These are phyloP conservation scores for Pestalotiopsis sp. DNA, from an alignment of 2,329 filamentous ascomycete genomes.

Conservation along the genomic window DNA sequence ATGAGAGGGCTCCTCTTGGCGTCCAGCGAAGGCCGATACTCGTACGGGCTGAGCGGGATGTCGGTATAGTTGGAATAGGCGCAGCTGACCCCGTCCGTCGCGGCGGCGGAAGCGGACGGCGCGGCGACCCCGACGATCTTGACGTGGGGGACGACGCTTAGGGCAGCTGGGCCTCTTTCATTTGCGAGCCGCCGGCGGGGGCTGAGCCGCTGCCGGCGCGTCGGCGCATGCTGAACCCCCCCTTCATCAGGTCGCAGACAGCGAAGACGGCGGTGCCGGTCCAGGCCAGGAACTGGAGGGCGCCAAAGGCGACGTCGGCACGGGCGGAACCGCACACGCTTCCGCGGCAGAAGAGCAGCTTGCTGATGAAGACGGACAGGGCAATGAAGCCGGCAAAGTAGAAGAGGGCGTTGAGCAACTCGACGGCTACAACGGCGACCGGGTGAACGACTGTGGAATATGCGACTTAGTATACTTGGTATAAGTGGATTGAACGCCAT, in stretches of 20 bases:
- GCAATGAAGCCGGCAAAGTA: slow-evolving; percentile 64
- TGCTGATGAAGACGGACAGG: slow-evolving; percentile 57
- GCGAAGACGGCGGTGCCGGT: slow-evolving; percentile 47
- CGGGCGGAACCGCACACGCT: slow-evolving; percentile 58
- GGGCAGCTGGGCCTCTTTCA: slow-evolving; percentile 40
- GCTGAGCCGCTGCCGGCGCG: slow-evolving; percentile 24
- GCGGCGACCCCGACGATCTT: neutral
- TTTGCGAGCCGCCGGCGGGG: slow-evolving; percentile 29
- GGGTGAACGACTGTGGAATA: slow-evolving; percentile 44
- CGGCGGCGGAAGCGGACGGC: neutral
- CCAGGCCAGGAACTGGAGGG: slow-evolving; percentile 58
- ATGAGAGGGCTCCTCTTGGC: slow-evolving; percentile 17
- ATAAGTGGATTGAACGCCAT: no score
- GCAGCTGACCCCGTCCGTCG: neutral
- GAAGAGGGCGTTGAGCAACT: slow-evolving; percentile 55
- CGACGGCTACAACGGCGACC: slow-evolving; percentile 50
- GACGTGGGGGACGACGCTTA: slow-evolving; percentile 22
- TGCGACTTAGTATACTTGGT: neutral
- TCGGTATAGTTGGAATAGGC: slow-evolving; percentile 28
- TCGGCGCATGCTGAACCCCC: slow-evolving; percentile 32
- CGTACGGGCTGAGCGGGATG: slow-evolving; percentile 29
- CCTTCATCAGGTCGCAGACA: slow-evolving; percentile 50
- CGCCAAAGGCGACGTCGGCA: slow-evolving; percentile 56
- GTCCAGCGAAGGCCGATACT: slow-evolving; percentile 27
- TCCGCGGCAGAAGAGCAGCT: slow-evolving; percentile 59